Conservation (phyloP, 177 flowering plant species). For the Telopea speciosissima region DNA sequence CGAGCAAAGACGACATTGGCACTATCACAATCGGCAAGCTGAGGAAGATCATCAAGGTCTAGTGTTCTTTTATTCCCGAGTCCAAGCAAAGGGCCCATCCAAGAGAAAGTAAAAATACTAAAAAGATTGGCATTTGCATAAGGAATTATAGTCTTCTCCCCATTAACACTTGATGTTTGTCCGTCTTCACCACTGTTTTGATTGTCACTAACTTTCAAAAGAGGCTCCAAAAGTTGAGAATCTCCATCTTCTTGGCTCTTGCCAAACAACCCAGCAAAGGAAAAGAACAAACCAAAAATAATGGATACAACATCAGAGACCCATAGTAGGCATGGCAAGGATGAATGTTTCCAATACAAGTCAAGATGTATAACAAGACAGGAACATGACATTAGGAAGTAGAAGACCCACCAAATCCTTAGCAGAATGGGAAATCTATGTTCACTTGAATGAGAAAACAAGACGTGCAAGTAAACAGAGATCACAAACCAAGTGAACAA, state of each 20-base stretch:
- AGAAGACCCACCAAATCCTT: too few relatives aligned
- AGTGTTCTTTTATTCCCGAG: not conserved
- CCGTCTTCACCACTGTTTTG: not conserved
- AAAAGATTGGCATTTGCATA: not conserved
- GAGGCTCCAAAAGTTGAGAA: conserved; percentile 20
- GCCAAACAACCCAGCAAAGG: conserved; percentile 26
- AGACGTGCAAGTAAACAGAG: conserved; percentile 1
- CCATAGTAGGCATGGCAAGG: conserved; percentile 23
- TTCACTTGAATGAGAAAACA: too few relatives aligned
- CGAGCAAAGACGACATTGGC: not conserved
- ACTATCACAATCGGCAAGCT: not conserved
- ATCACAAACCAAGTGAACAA: conserved; percentile 12
- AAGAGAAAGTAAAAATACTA: not conserved
- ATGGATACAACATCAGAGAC: conserved; percentile 17
- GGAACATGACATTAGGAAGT: conserved; percentile 23
- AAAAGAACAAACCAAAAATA: conserved; percentile 25
- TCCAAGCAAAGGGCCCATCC: not conserved
- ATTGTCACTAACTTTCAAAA: conserved; percentile 19
- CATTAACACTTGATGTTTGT: not conserved
- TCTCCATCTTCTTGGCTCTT: conserved; percentile 19
- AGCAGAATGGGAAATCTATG: too few relatives aligned
- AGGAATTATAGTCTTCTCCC: not conserved
- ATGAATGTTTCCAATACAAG: conserved; percentile 15
- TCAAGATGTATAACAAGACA: conserved; percentile 42
- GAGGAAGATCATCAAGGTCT: not conserved